Conservation (phyloP, 1,139 yeast genomes). For the Geotrichum citri-aurantii region DNA sequence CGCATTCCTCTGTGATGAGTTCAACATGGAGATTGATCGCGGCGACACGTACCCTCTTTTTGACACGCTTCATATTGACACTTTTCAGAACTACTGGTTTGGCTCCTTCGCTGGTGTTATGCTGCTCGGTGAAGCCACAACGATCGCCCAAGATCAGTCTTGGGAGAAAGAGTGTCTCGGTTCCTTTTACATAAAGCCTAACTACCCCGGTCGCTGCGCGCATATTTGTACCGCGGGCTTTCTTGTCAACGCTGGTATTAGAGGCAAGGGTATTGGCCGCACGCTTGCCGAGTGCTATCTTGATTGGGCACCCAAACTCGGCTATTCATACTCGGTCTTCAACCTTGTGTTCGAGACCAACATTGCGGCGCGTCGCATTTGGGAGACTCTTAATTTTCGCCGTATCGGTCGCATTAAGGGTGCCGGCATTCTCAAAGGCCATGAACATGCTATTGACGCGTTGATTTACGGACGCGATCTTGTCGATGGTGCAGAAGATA, state of each 20-base stretch:
- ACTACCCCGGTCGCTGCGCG: constrained; percentile 86
- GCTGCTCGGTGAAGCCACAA: constrained; percentile 53
- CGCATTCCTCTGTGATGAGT: constrained; percentile 82
- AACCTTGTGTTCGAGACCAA: constrained; percentile 87
- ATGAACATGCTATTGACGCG: constrained; percentile 77
- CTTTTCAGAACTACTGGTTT: constrained; percentile 82
- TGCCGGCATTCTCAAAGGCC: constrained; percentile 83
- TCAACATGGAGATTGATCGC: constrained; percentile 83
- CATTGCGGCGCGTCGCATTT: constrained; percentile 69
- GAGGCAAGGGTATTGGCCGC: constrained; percentile 90
- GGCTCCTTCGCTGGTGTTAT: constrained; percentile 74
- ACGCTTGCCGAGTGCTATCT: constrained; percentile 76
- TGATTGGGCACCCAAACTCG: constrained; percentile 87
- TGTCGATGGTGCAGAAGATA: constrained; percentile 46
- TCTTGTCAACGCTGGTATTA: constrained; percentile 82
- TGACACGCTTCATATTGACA: constrained; percentile 65
- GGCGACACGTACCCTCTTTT: constrained; percentile 86
- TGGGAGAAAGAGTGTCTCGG: constrained; percentile 94
- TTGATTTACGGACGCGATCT: constrained; percentile 60
- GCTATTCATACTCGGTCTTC: constrained; percentile 78
- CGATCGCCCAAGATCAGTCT: constrained; percentile 43
- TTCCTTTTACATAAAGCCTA: constrained; percentile 74
- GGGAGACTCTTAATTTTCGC: constrained; percentile 74
- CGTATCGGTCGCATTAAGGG: constrained; percentile 72
- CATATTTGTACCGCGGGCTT: constrained; percentile 92